Evolutionary conservation across 1,139 yeast species (phyloP).

Genomic region (Pichia sp.): DNA sequence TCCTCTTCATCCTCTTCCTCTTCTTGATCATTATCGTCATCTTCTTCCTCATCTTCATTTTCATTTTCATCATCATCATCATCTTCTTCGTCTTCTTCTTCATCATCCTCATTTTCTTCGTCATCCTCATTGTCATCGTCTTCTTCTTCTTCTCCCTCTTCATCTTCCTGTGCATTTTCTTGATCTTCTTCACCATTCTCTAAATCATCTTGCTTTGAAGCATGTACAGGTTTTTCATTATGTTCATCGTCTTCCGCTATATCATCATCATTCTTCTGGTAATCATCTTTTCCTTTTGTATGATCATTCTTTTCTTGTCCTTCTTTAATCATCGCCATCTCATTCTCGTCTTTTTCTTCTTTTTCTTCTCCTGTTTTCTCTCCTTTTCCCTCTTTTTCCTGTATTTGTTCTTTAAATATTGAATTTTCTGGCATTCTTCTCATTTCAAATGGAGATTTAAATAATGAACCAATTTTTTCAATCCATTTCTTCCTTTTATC

Average conservation of each 20-base stretch:
- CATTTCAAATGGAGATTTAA: constrained; percentile 60
- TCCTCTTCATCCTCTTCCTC: constrained; percentile 7
- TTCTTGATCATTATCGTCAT: neutral
- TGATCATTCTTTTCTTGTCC: neutral
- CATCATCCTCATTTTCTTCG: neutral
- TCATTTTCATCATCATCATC: neutral
- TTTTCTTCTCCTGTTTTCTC: constrained; percentile 43
- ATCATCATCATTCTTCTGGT: neutral
- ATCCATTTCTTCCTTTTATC: constrained; percentile 91
- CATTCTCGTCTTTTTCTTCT: constrained; percentile 24
- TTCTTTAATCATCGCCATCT: neutral
- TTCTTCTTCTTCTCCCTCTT: neutral
- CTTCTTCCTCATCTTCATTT: neutral
- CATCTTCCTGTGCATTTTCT: neutral
- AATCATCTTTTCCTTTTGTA: constrained; percentile 5
- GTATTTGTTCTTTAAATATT: constrained; percentile 42
- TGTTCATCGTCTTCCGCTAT: constrained; percentile 2
- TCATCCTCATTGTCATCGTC: neutral
- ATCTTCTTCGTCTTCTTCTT: neutral
- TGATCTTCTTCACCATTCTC: constrained; percentile 1
- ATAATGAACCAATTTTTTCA: constrained; percentile 78
- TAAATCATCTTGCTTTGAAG: neutral
- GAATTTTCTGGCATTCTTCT: constrained; percentile 65
- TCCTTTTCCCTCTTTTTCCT: constrained; percentile 28
- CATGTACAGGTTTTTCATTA: neutral